Base-by-base conservation (phyloP, 495 filamentous ascomycete genomes). In the Aspergillus leporis region DNA sequence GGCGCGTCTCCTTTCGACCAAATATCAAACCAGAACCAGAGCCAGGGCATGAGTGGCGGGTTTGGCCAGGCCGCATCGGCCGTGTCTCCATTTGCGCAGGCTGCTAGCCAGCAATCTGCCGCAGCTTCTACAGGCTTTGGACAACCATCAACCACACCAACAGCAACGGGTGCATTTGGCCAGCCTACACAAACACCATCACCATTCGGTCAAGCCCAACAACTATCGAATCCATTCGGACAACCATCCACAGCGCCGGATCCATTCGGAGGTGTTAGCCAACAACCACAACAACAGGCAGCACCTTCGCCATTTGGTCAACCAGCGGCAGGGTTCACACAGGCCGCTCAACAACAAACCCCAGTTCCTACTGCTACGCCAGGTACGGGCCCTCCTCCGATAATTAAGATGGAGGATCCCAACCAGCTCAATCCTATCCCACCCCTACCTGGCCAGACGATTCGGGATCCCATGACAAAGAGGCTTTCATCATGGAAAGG, bases 401-500 rank as follows among this genome's bases (percentile, higher is more conserved):
- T 67, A 16, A 49, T 80, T 30, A 71, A 70, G 34, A 30, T 71
- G 7, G 66, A 72, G 0, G 63, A 67, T n/a, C 63, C 67, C 8
- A 63, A 62, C 47, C 69, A 70, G 1, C 65, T 74, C 47, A 74
- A 63, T 53, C 78, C 70, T 38, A 68, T 77, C 9, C 78, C 74
- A 47, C 65, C 60, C 14, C 58, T 81, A 7, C 57, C 62, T 38
- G 74, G 75, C 10, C 69, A 77, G 32, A 79, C 76, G 10, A 56
- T 68, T 21, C 70, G 71, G 40, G 64, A 81, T 48, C 69, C 73
- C 10, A 53, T 57, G 28, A 75, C 68, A 12, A 71, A 77, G 7
- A 65, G 64, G 32, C 62, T 85, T 1, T 58, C 64, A 0, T 72
- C 64, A 32, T 86, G 82, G 81, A 85, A 85, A 63, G 80, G 81